Percentiles rank a stretch among this genome's conserved stretches.
Evolutionary conservation across 139 green algal genomes (phyloP).

Genomic region (Tetraselmis striata): DNA sequence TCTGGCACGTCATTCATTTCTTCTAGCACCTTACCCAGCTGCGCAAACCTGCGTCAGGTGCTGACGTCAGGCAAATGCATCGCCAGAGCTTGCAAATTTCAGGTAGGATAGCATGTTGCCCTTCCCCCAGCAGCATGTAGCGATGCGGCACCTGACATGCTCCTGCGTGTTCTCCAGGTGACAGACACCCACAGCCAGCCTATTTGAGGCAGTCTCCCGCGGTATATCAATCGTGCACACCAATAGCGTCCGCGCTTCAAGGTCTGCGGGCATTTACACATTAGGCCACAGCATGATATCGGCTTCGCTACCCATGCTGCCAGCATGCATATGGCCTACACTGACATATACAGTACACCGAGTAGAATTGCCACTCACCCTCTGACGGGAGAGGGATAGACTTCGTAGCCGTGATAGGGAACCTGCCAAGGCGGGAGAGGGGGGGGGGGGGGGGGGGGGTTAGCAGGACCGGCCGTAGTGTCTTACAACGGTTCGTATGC

Average conservation of each 20-base stretch:
- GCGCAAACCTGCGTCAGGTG: background rate
- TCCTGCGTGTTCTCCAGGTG: background rate
- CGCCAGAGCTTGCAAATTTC: background rate
- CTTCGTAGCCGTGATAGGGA: background rate
- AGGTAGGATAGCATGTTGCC: too few relatives aligned
- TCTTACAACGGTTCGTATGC: too few relatives aligned
- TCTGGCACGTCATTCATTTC: background rate
- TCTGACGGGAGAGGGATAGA: background rate
- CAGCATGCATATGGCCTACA: too few relatives aligned
- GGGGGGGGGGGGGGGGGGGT: too few relatives aligned
- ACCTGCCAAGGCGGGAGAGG: background rate
- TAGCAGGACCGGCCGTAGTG: too few relatives aligned
- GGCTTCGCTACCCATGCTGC: too few relatives aligned
- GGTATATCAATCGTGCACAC: background rate
- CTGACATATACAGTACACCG: too few relatives aligned
- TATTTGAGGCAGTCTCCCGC: background rate
- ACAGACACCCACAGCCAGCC: background rate
- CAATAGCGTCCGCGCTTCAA: background rate
- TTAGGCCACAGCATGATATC: too few relatives aligned
- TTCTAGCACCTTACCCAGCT: background rate
- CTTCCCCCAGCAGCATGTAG: too few relatives aligned
- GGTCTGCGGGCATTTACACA: too few relatives aligned
- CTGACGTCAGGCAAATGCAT: too few relatives aligned
- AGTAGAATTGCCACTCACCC: background rate
- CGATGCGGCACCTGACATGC: background rate